A percentile compares a stretch with the other conserved stretches of the same genome.
Conservation (phyloP, 176 grass and related monocot genomes). For the Oryza meyeriana region DNA sequence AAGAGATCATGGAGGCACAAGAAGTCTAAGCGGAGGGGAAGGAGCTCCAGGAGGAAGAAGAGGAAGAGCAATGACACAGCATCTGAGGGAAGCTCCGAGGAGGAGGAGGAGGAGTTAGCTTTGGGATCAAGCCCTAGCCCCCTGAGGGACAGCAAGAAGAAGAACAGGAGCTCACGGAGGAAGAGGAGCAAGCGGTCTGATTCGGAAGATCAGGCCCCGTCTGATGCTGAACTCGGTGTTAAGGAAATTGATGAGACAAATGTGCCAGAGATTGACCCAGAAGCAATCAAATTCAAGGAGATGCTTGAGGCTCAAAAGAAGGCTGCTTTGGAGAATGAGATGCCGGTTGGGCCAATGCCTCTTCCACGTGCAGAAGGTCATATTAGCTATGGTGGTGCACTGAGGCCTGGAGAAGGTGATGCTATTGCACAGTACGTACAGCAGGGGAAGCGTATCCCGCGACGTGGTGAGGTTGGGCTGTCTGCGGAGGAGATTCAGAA, state of each 20-base stretch:
- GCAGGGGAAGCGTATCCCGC: constrained; percentile 96
- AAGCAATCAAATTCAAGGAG: constrained; percentile 87
- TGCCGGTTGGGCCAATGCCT: constrained; percentile 71
- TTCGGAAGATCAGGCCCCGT: constrained; percentile 33
- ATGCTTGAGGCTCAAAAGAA: constrained; percentile 92
- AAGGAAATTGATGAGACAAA: constrained; percentile 36
- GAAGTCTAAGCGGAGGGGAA: constrained; percentile 49
- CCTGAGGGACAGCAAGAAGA: constrained; percentile 34
- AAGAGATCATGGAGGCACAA: constrained; percentile 45
- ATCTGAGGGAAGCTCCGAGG: constrained; percentile 38
- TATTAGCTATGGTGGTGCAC: constrained; percentile 93
- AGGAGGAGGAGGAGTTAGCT: constrained; percentile 33
- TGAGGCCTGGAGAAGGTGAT: constrained; percentile 98
- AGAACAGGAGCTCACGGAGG: constrained; percentile 37
- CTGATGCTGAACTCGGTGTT: constrained; percentile 42
- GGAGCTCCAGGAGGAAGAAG: constrained; percentile 47
- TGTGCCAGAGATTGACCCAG: constrained; percentile 60
- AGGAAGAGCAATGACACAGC: constrained; percentile 24
- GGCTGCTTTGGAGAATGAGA: constrained; percentile 69
- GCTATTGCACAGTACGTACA: constrained; percentile 97
- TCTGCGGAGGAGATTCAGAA: constrained; percentile 95
- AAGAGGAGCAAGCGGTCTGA: constrained; percentile 44
- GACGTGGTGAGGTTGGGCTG: constrained; percentile 95
- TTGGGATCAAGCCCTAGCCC: constrained; percentile 34
- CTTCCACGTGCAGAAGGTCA: constrained; percentile 79